Percentiles rank a stretch among this genome's conserved stretches.
Evolutionary conservation across 352 stramenopile species (phyloP).

Genomic region (Plasmopara muralis): DNA sequence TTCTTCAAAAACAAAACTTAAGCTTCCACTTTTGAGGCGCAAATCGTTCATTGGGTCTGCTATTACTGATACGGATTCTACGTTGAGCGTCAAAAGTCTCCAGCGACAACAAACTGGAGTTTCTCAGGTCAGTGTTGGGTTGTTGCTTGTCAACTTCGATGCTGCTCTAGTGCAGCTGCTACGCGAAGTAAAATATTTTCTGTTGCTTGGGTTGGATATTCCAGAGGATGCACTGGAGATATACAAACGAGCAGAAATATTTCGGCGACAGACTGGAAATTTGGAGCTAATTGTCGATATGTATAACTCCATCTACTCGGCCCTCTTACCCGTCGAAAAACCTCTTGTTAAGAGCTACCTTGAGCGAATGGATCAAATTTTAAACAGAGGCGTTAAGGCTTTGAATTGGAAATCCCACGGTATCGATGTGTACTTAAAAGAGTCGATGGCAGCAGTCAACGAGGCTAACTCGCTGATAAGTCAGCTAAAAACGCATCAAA

Average conservation of each 20-base stretch:
- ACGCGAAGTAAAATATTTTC: conserved; percentile 92
- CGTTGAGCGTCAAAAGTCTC: conserved; percentile 1
- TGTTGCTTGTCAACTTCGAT: conserved; percentile 89
- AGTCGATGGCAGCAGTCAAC: conserved; percentile 85
- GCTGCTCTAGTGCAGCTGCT: conserved; percentile 85
- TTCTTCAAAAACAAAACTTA: conserved; percentile 80
- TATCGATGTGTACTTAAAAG: conserved; percentile 89
- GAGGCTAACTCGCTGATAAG: conserved; percentile 81
- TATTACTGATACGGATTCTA: conserved; percentile 5
- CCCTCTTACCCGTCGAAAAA: conserved; percentile 82
- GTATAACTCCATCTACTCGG: conserved; percentile 89
- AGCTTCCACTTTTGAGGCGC: conserved; percentile 76
- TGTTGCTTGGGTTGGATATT: conserved; percentile 85
- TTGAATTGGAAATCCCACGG: conserved; percentile 92
- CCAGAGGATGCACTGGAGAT: conserved; percentile 87
- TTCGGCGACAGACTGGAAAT: conserved; percentile 87
- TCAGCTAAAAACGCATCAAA: conserved; percentile 85
- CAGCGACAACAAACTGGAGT: conserved; percentile 11
- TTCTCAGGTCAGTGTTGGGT: conserved; percentile 5
- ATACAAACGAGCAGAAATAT: conserved; percentile 89
- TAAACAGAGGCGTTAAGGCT: conserved; percentile 84
- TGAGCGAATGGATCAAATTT: conserved; percentile 85
- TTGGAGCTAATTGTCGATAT: conserved; percentile 90
- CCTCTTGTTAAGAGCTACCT: conserved; percentile 85
- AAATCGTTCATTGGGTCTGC: conserved; percentile 23